Percentiles rank a stretch among this genome's conserved stretches.
Evolutionary conservation across 2,329 filamentous ascomycete genomes (phyloP).

Genomic region (Colletotrichum sp.): DNA sequence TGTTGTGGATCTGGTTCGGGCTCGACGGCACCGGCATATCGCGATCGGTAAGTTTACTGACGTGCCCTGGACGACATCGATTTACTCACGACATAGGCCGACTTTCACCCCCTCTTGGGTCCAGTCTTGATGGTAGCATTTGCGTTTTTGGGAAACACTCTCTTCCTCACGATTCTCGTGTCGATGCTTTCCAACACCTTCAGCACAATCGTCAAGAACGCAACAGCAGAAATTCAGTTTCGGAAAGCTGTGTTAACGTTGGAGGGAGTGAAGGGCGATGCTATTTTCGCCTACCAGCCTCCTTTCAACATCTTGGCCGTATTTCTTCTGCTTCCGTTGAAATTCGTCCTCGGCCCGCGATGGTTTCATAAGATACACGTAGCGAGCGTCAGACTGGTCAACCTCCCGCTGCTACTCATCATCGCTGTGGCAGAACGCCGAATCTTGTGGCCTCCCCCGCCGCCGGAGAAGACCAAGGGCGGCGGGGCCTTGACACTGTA

Average conservation of each 20-base stretch:
- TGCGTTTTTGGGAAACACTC: constrained; percentile 83
- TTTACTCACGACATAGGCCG: constrained; percentile 46
- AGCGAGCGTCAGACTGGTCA: constrained; percentile 73
- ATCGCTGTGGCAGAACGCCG: constrained; percentile 76
- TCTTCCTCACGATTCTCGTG: constrained; percentile 88
- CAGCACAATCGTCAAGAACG: constrained; percentile 76
- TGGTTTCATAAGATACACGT: constrained; percentile 95
- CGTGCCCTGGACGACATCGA: background rate
- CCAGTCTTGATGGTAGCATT: constrained; percentile 83
- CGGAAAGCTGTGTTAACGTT: constrained; percentile 81
- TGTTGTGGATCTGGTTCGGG: constrained; percentile 93
- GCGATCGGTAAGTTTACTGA: constrained; percentile 47
- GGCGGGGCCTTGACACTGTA: constrained; percentile 26
- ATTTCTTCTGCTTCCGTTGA: constrained; percentile 75
- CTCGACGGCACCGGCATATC: constrained; percentile 75
- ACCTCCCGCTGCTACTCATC: constrained; percentile 74
- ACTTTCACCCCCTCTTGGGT: constrained; percentile 82
- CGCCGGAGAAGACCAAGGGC: constrained; percentile 22
- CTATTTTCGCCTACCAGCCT: constrained; percentile 81
- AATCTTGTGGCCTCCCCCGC: constrained; percentile 60
- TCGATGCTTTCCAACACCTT: constrained; percentile 89
- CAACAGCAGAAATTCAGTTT: constrained; percentile 84
- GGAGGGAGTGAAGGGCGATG: constrained; percentile 85
- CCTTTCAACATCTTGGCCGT: constrained; percentile 85
- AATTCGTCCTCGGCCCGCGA: constrained; percentile 77